These are phyloP conservation scores for Malania oleifera DNA, from an alignment of 164 flowering plant genomes.

Conservation along the genomic window DNA sequence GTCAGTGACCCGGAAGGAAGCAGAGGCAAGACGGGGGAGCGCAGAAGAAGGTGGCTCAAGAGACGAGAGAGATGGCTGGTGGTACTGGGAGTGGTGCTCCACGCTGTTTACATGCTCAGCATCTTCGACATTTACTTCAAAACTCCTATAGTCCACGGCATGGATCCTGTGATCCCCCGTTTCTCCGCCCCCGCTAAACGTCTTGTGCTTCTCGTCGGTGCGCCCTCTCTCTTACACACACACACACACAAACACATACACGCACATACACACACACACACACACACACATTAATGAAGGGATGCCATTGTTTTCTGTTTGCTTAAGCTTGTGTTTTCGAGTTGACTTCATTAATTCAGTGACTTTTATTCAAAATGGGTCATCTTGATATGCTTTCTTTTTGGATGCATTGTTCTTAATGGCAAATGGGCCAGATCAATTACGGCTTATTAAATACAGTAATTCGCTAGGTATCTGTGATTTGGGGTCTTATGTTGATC, in stretches of 20 bases:
- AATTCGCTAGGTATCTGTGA: no score
- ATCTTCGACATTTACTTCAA: constrained; percentile 97
- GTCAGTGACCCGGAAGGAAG: constrained; percentile 14
- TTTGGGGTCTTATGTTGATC: no score
- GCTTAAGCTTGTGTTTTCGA: not conserved
- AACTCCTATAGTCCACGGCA: constrained; percentile 90
- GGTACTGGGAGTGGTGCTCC: constrained; percentile 72
- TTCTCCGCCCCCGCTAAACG: constrained; percentile 86
- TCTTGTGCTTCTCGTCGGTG: constrained; percentile 83
- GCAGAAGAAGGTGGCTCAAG: constrained; percentile 40
- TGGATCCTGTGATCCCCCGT: constrained; percentile 77
- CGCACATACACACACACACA: no score
- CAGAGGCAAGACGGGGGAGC: not conserved
- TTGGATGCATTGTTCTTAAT: no score
- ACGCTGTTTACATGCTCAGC: constrained; percentile 90
- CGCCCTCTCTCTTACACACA: not conserved
- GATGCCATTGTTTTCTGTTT: no score
- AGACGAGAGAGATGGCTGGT: constrained; percentile 77
- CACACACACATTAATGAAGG: no score
- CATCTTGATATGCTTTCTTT: no score
- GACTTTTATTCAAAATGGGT: not conserved
- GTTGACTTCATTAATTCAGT: not conserved
- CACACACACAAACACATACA: no score
- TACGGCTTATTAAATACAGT: no score
- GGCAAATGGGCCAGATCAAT: no score